phyloP scores from a whole-genome alignment of 2,329 filamentous ascomycete species.

The Albifimbria verrucaria region DNA sequence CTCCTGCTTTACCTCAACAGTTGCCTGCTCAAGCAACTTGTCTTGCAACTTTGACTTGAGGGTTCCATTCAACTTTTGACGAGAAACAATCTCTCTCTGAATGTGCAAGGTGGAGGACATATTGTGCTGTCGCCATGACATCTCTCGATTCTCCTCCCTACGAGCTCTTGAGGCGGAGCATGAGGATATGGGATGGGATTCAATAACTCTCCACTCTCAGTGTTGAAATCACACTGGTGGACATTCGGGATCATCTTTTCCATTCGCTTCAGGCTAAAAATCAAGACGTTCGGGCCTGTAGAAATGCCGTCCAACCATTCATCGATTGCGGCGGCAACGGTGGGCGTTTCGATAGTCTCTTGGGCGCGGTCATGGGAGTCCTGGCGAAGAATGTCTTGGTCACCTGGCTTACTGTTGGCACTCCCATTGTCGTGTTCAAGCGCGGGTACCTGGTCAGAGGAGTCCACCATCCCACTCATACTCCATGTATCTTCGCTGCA shows the following conservation, averaged over 20 bases:
- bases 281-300: too few species aligned
- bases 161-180: neutral
- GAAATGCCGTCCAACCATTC: too few species aligned
- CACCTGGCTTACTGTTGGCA: too few species aligned
- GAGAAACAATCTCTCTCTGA: constrained; percentile 16
- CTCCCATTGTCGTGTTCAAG: too few species aligned
- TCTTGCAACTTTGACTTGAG: neutral
- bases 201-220: constrained; percentile 31
- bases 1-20: constrained; percentile 6
- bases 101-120: constrained; percentile 24
- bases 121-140: constrained; percentile 23
- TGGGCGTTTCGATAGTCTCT: too few species aligned
- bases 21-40: constrained; percentile 5
- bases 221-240: constrained; percentile 31
- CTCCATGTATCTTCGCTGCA: too few species aligned
- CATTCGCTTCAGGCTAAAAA: too few species aligned
- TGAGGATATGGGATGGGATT: constrained; percentile 18
- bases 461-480: too few species aligned
- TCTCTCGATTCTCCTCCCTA: constrained; percentile 8
- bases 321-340: too few species aligned
- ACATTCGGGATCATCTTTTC: neutral
- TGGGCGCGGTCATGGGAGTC: too few species aligned
- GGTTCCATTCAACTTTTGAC: constrained; percentile 13
- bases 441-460: too few species aligned
- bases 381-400: too few species aligned